Conservation (phyloP, 306 rosid species). For the Carpinus viminea region DNA sequence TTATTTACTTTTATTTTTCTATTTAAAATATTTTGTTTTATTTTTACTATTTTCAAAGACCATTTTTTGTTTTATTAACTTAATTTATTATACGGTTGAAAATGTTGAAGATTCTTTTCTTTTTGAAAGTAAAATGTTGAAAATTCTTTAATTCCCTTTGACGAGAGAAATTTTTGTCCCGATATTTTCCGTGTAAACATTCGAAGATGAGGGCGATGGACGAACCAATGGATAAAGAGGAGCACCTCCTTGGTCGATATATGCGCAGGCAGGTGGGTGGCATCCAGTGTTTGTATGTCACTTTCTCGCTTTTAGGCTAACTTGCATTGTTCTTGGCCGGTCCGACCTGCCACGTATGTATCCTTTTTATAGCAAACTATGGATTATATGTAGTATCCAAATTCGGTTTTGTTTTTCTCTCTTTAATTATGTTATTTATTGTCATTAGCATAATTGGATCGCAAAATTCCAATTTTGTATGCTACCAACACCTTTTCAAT, state of each 20-base stretch:
- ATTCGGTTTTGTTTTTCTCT: too few relatives aligned
- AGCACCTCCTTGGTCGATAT: neutral
- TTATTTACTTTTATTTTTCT: too few relatives aligned
- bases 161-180: neutral
- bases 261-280: neutral
- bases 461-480: too few relatives aligned
- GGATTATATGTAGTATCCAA: too few relatives aligned
- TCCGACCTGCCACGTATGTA: neutral
- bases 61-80: neutral
- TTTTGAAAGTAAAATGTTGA: neutral
- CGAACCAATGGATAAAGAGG: constrained; percentile 20
- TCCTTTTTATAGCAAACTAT: neutral
- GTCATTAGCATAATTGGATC: too few relatives aligned
- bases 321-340: neutral
- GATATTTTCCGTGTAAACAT: neutral
- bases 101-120: neutral
- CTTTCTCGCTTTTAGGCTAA: neutral
- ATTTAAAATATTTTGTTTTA: neutral
- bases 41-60: too few relatives aligned
- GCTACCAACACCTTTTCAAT: too few relatives aligned
- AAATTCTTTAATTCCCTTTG: neutral
- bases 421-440: too few relatives aligned
- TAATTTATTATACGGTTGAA: too few relatives aligned
- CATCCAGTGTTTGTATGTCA: constrained; percentile 2
- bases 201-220: neutral